Percentiles rank a stretch among this genome's conserved stretches.
These are phyloP conservation scores for Vicia faba DNA, from an alignment of 306 rosid genomes.

Conservation along the genomic window DNA sequence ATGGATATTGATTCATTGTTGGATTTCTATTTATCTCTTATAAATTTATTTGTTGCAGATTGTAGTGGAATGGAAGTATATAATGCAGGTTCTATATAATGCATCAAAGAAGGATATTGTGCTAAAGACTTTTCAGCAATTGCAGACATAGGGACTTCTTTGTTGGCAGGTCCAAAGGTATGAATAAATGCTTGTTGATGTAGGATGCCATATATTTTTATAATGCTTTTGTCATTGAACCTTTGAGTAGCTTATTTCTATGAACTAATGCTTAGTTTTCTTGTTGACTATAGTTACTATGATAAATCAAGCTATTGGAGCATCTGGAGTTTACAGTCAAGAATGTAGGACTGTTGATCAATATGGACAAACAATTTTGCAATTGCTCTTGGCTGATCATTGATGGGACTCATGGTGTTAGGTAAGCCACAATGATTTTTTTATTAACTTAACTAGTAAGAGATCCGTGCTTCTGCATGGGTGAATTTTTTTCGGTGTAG, in stretches of 20 bases:
- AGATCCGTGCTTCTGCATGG: too few species aligned
- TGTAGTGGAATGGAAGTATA: too few species aligned
- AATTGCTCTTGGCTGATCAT: constrained; percentile 58
- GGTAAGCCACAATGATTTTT: constrained; percentile 48
- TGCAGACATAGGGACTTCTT: constrained; percentile 96
- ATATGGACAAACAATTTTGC: constrained; percentile 75
- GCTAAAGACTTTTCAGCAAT: constrained; percentile 70
- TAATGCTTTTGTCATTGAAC: neutral
- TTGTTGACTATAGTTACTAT: constrained; percentile 56
- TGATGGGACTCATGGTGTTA: constrained; percentile 69
- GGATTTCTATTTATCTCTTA: too few species aligned
- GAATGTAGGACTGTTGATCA: constrained; percentile 78
- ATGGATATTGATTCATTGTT: too few species aligned
- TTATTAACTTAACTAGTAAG: neutral
- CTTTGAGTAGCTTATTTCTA: constrained; percentile 10
- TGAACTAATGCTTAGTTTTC: constrained; percentile 30
- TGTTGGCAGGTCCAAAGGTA: constrained; percentile 96
- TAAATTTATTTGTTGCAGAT: too few species aligned
- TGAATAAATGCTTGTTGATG: constrained; percentile 35
- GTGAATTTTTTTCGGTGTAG: too few species aligned
- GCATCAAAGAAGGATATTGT: constrained; percentile 94
- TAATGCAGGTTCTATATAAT: too few species aligned
- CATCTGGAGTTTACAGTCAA: constrained; percentile 62
- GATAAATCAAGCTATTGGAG: constrained; percentile 92
- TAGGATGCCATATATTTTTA: too few species aligned